phyloP scores from a whole-genome alignment of 352 stramenopile species.

The Phytophthora pseudosyringae region DNA sequence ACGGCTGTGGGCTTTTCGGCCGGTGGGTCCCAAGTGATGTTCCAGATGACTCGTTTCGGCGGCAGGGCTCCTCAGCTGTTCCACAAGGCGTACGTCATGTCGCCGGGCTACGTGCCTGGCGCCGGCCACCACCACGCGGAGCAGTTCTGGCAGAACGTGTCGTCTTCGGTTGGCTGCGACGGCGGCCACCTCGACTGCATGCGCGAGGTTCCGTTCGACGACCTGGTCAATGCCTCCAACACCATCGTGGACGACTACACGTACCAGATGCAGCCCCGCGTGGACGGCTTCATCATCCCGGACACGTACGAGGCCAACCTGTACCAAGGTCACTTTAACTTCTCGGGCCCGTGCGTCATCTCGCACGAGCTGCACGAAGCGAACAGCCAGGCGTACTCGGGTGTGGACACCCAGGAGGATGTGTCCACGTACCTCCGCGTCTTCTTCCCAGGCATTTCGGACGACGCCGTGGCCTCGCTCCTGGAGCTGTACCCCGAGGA shows the following conservation, averaged over 20 bases:
- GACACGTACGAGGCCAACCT: conserved; percentile 33
- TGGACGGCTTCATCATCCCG: conserved; percentile 34
- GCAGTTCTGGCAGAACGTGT: conserved; percentile 42
- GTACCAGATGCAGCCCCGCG: conserved; percentile 35
- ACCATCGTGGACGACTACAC: conserved; percentile 19
- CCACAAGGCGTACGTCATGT: conserved; percentile 39
- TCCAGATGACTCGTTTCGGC: conserved; percentile 38
- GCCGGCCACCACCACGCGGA: conserved; percentile 33
- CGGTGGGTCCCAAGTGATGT: conserved; percentile 29
- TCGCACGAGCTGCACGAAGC: conserved; percentile 12
- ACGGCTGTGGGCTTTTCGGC: conserved; percentile 40
- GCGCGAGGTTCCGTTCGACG: conserved; percentile 27
- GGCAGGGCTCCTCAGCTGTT: conserved; percentile 32
- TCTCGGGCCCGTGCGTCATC: conserved; percentile 25
- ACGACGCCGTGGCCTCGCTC: conserved; percentile 17
- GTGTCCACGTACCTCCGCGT: conserved; percentile 20
- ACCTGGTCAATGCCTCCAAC: conserved; percentile 6
- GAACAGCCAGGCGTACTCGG: conserved; percentile 19
- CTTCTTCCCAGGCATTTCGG: conserved; percentile 28
- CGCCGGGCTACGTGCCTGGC: conserved; percentile 24
- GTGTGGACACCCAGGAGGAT: conserved; percentile 22
- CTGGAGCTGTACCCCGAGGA: conserved; percentile 28
- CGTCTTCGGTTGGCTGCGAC: conserved; percentile 21
- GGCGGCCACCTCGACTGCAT: conserved; percentile 32
- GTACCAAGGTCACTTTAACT: conserved; percentile 37